These are phyloP conservation scores for Collariella sp. DNA, from an alignment of 495 filamentous ascomycete genomes.

Conservation along the genomic window DNA sequence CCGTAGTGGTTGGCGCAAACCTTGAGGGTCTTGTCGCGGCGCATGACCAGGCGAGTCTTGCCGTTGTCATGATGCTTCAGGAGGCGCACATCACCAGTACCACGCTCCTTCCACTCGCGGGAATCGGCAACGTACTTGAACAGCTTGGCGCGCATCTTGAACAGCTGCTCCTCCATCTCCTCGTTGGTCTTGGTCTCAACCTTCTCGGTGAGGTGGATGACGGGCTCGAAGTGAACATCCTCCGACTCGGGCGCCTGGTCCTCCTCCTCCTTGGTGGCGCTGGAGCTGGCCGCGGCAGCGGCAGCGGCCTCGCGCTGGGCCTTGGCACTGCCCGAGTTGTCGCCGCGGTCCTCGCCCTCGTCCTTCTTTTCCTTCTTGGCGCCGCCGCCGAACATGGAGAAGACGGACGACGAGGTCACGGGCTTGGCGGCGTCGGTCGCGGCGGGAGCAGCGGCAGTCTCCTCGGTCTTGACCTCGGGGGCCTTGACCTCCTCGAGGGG, in stretches of 20 bases:
- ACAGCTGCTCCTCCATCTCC: constrained; percentile 86
- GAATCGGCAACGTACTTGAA: constrained; percentile 91
- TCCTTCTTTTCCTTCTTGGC: constrained; percentile 78
- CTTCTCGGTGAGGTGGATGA: constrained; percentile 89
- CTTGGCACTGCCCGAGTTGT: constrained; percentile 82
- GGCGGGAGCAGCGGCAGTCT: constrained; percentile 9
- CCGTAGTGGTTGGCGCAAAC: constrained; percentile 99
- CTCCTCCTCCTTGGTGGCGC: constrained; percentile 40
- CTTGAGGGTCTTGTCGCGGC: constrained; percentile 98
- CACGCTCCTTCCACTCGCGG: constrained; percentile 98
- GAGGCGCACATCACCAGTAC: constrained; percentile 90
- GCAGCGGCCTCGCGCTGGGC: constrained; percentile 61
- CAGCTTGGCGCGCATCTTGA: constrained; percentile 99
- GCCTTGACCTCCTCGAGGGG: constrained; percentile 28
- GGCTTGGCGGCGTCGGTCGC: constrained; percentile 21
- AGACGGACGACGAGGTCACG: constrained; percentile 50
- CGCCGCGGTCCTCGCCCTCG: constrained; percentile 60
- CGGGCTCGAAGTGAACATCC: constrained; percentile 94
- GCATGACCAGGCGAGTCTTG: constrained; percentile 97
- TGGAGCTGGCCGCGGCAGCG: constrained; percentile 40
- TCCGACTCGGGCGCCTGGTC: constrained; percentile 73
- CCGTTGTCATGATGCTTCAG: constrained; percentile 97
- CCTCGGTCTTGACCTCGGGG: constrained; percentile 23
- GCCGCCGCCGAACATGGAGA: constrained; percentile 96
- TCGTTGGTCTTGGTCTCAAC: constrained; percentile 97